These are phyloP conservation scores for Chaetothyriales sp. DNA, from an alignment of 2,329 filamentous ascomycete species.

Conservation along the genomic window DNA sequence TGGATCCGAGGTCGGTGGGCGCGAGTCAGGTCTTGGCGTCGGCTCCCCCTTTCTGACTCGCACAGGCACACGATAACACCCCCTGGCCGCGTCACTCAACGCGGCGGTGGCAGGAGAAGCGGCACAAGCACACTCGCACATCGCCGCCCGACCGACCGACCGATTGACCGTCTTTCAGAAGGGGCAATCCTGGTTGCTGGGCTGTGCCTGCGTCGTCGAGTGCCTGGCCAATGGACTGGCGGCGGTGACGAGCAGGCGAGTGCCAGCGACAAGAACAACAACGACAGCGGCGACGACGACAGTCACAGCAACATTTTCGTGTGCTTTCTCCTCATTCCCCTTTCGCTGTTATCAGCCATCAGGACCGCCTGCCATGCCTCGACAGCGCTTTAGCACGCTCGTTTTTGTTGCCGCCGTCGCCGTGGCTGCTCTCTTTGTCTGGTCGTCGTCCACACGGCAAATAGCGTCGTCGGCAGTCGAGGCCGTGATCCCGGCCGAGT, in stretches of 20 bases:
- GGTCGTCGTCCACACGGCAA: constrained; percentile 31
- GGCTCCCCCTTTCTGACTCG: not conserved
- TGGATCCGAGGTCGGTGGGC: not conserved
- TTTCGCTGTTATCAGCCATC: not conserved
- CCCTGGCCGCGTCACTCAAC: not conserved
- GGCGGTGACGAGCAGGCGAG: not conserved
- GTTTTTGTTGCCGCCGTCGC: constrained; percentile 31
- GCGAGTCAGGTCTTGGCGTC: not conserved
- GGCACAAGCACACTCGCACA: too few species aligned
- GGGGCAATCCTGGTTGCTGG: not conserved
- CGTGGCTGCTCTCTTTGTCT: constrained; percentile 29
- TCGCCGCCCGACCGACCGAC: not conserved
- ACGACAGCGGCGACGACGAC: not conserved
- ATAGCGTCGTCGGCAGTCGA: constrained; percentile 18
- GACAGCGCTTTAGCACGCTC: constrained; percentile 20
- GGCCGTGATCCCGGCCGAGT: constrained; percentile 21
- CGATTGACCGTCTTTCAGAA: not conserved
- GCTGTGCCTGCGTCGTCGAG: not conserved
- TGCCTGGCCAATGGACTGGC: not conserved
- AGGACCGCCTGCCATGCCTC: constrained; percentile 10
- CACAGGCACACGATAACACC: not conserved
- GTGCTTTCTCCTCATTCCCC: not conserved
- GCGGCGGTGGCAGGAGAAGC: too few species aligned
- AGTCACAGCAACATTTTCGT: not conserved
- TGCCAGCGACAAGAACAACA: not conserved